These are phyloP conservation scores for Durio zibethinus DNA, from an alignment of 345 rosid species.

Conservation along the genomic window DNA sequence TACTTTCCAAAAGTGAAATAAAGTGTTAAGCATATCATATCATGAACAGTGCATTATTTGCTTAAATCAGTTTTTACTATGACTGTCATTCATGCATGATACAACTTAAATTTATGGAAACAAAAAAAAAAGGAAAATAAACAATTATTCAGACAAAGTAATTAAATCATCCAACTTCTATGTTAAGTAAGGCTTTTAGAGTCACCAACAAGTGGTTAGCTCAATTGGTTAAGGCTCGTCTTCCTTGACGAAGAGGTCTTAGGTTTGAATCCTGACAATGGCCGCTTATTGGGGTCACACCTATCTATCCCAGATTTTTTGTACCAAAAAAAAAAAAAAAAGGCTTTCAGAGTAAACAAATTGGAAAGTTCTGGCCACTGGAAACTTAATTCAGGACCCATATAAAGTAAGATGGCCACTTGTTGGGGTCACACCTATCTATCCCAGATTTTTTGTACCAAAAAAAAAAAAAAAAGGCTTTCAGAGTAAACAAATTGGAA, in stretches of 20 bases:
- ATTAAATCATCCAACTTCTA: not conserved
- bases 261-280: too few species aligned
- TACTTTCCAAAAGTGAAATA: constrained; percentile 1
- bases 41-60: not conserved
- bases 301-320: too few species aligned
- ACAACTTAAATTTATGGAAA: not conserved
- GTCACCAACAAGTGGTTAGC: too few species aligned
- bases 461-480: too few species aligned
- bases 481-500: not conserved
- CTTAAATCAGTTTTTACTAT: not conserved
- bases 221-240: too few species aligned
- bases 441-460: too few species aligned
- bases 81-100: not conserved
- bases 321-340: too few species aligned
- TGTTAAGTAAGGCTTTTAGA: not conserved
- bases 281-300: too few species aligned
- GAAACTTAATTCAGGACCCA: not conserved
- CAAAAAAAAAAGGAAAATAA: not conserved
- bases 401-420: too few species aligned
- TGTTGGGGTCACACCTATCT: too few species aligned
- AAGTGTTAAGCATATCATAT: not conserved
- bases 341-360: not conserved
- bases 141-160: not conserved
- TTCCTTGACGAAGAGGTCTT: too few species aligned
- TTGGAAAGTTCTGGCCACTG: not conserved